Percentiles rank a stretch among this genome's conserved stretches.
Evolutionary conservation across 2,329 filamentous ascomycete genomes (phyloP).

Genomic region (Alternaria dauci): DNA sequence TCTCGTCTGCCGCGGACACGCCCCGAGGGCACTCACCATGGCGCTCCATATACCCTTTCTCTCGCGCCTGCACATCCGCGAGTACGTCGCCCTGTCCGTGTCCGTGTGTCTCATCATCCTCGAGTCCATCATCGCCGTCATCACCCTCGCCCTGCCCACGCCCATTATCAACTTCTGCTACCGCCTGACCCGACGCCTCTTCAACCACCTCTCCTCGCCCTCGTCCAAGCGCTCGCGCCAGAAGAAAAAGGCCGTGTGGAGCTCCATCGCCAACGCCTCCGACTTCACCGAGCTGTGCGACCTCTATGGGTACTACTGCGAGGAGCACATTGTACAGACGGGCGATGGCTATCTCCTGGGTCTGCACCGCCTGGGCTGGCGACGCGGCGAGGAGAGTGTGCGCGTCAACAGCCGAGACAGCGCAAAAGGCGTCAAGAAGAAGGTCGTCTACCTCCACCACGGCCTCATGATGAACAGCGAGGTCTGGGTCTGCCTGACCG

Average conservation of each 20-base stretch:
- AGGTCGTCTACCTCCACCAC: slow-evolving; percentile 92
- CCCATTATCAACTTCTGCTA: slow-evolving; percentile 86
- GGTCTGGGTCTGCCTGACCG: slow-evolving; percentile 94
- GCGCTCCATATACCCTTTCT: slow-evolving; percentile 68
- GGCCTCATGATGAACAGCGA: slow-evolving; percentile 98
- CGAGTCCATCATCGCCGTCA: slow-evolving; percentile 82
- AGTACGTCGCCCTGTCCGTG: slow-evolving; percentile 86
- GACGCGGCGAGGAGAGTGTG: slow-evolving; percentile 79
- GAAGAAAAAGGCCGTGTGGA: slow-evolving; percentile 76
- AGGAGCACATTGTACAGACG: slow-evolving; percentile 96
- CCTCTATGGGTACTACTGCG: slow-evolving; percentile 88
- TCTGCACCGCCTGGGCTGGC: slow-evolving; percentile 85
- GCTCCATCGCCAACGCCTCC: slow-evolving; percentile 81
- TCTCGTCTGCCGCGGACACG: neutral
- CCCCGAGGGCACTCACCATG: slow-evolving; percentile 37
- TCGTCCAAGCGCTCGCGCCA: slow-evolving; percentile 73
- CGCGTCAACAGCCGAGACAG: slow-evolving; percentile 76
- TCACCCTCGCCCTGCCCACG: slow-evolving; percentile 85
- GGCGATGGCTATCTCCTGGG: slow-evolving; percentile 92
- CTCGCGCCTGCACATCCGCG: slow-evolving; percentile 67
- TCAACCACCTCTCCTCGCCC: slow-evolving; percentile 78
- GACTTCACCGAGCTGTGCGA: slow-evolving; percentile 96
- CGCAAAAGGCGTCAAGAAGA: slow-evolving; percentile 69
- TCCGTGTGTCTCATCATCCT: slow-evolving; percentile 85
- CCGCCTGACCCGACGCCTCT: slow-evolving; percentile 79